Evolutionary conservation across 441 rosid genomes (phyloP), one percentile per base, ranked within the genome.

Genomic region (Theobroma grandiflorum): DNA sequence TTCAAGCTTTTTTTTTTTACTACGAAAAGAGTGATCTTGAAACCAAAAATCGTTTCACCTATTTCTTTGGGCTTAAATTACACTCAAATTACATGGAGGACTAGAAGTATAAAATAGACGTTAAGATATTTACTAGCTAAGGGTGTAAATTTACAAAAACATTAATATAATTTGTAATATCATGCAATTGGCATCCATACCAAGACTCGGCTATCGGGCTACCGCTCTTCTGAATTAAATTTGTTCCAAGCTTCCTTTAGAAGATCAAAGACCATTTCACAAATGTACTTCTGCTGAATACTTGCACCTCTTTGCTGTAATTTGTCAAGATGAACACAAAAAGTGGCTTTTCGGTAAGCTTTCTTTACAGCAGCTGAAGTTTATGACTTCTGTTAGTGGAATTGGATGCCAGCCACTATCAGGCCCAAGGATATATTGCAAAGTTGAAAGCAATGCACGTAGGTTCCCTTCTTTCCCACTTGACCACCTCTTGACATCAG

Each of bases 281-380:
- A 96, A 38, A 95, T 84, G 83, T 93, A 96, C 82, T 93, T 94
- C 83, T 97, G 98, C 75, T 92, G 98, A 85, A 95, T 89, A 77
- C 84, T 95, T 22, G 98, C 98, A 62, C 98, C 95, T 37, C 97
- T 84, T 83, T 95, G 98, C 72, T 95, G 98, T 83, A 97, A 86
- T 88, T 97, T 95, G 83, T 95, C 98, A 0, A 97, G 98, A 89
- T 97, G 98, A 84, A 97, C 96, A 80, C 95, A 93, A 3, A 96
- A 97, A 37, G 98, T 97, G 76, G 98, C 98, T 90, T 95, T 95
- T 88, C 98, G 91, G 84, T 94, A 95, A 83, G 97, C 98, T 88
- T 88, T 89, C 91, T 97, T 97, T 65, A 95, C 97, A 7, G 98
- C 99, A 78, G 94, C 95, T 47, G 97, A 88, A 50, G 98, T 94